Evolutionary conservation across 805 yeast species (phyloP), one percentile per base, ranked within the genome.

Genomic region (Candida sanyiensis): DNA sequence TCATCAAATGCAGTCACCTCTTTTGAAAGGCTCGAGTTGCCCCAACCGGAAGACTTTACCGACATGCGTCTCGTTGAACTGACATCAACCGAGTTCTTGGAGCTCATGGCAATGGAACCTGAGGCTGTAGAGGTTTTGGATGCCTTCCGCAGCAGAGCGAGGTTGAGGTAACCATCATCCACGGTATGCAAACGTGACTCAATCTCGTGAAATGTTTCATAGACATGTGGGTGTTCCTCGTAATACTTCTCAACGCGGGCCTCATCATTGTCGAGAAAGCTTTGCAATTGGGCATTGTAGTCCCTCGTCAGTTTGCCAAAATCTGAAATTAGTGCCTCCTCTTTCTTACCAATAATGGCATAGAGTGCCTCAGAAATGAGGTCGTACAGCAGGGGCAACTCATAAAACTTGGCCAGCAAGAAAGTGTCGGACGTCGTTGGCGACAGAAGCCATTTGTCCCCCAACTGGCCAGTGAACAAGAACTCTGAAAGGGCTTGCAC

Each of bases 401-500:
- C 80, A 52, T 77, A 82, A 43, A 75, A 68, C 48, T 80, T 79
- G 3, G 89, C 70, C 51, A 80, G 67, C 24, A 77, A 56, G 47
- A 83, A 63, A 33, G 78, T 67, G 47, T 82, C 87, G 28, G 82
- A 64, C 0, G 83, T 73, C 0, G 83, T 77, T 0, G 93, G 90
- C 2, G 73, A 65, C 28, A 83, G 59, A n/a, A 69, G 59, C 90
- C 90, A 83, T 49, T 73, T 79, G 38, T 80, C 75, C 19, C 86
- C 86, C 17, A 84, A 74, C 57, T 83, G 88, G 1, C 93, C 94
- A 5, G 89, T 83, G 51, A 80, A 82, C 39, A 84, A 64, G 55
- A 77, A 84, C 52, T 83, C 93, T 20, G 80, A 65, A 46, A 83
- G 72, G 3, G 87, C 87, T 40, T 69, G 69, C 12, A 82, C 74